Evolutionary conservation across 208 protist genomes (phyloP), one percentile per base, ranked within the genome.

Genomic region (Spongospora subterranea): DNA sequence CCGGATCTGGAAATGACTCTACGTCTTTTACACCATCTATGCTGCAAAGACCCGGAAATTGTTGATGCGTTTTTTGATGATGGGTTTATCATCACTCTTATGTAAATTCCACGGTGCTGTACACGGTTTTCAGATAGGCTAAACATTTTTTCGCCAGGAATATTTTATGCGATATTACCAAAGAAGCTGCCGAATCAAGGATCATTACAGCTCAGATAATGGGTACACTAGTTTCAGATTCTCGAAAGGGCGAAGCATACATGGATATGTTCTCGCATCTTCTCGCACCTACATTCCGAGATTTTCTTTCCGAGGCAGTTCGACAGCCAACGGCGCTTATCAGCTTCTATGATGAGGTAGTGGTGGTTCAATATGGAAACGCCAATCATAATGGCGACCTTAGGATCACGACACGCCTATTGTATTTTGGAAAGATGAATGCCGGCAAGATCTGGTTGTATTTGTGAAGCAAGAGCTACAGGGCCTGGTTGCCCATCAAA

Each of bases 11-110:
- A 35, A 6, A 6, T 82, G 35, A 35, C 71, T 20, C 71, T 82
- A n/a, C 71, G n/a, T 20, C 6, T 82, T n/a, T 20, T 82, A 43
- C 6, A 82, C n/a, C 11, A 6, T 20, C 71, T 82, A 6, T 82
- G 71, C n/a, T 40, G 35, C 6, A 6, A 82, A n/a, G 71, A 82
- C 35, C 40, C 71, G 6, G 71, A 82, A 43, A 43, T 82, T n/a
- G 71, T 82, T 43, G 71, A 82, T 43, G 71, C 71, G 13, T 82
- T 39, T n/a, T 82, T 82, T 43, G 71, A 82, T 43, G 71, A 82
- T n/a, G 71, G 71, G 6, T 82, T 82, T 6, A 6, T 82, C 17
- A 82, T 82, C n/a, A 40, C 71, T 35, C 17, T 82, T 20, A 82
- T 35, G 71, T 82, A 82, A 40, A n/a, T 35, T 43, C n/a, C n/a